These are phyloP conservation scores for Scytalidium sp. DNA, from an alignment of 2,329 filamentous ascomycete genomes.

Conservation along the genomic window DNA sequence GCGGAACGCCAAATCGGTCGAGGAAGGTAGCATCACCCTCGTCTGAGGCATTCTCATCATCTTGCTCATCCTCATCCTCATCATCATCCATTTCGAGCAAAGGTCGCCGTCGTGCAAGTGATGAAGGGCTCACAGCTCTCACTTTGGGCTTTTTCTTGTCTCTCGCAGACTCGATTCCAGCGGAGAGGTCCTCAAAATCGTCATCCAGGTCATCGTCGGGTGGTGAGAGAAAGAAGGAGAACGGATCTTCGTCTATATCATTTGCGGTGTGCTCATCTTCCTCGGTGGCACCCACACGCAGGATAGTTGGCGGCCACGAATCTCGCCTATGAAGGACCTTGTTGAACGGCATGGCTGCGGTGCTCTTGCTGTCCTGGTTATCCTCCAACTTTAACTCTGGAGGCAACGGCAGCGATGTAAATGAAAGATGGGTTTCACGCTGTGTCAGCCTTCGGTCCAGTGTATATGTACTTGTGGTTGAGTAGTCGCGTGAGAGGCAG, in stretches of 20 bases:
- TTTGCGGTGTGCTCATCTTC: slow-evolving; percentile 8
- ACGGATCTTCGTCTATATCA: slow-evolving; percentile 29
- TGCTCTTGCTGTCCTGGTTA: background rate
- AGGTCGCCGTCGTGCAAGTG: slow-evolving; percentile 14
- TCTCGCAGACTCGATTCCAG: slow-evolving; percentile 26
- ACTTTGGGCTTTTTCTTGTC: slow-evolving; percentile 17
- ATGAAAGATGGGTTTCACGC: background rate
- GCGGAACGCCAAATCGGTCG: slow-evolving; percentile 15
- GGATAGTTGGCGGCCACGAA: slow-evolving; percentile 30
- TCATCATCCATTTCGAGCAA: background rate
- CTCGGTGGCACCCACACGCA: slow-evolving; percentile 19
- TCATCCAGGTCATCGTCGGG: slow-evolving; percentile 18
- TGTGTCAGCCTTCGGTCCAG: too few relatives aligned
- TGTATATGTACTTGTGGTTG: too few relatives aligned
- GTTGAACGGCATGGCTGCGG: slow-evolving; percentile 23
- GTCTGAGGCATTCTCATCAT: slow-evolving; percentile 16
- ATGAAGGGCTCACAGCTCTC: slow-evolving; percentile 25
- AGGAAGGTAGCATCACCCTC: slow-evolving; percentile 8
- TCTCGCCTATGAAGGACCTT: slow-evolving; percentile 24
- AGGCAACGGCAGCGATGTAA: background rate
- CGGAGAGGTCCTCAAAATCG: slow-evolving; percentile 26
- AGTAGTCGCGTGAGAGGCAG: too few relatives aligned
- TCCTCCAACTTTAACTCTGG: background rate
- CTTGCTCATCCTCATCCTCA: slow-evolving; percentile 9
- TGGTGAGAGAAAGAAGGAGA: slow-evolving; percentile 29